Evolutionary conservation across 495 filamentous ascomycete genomes (phyloP), one percentile per base, ranked within the genome.

Genomic region (Penicillium robsamsonii): DNA sequence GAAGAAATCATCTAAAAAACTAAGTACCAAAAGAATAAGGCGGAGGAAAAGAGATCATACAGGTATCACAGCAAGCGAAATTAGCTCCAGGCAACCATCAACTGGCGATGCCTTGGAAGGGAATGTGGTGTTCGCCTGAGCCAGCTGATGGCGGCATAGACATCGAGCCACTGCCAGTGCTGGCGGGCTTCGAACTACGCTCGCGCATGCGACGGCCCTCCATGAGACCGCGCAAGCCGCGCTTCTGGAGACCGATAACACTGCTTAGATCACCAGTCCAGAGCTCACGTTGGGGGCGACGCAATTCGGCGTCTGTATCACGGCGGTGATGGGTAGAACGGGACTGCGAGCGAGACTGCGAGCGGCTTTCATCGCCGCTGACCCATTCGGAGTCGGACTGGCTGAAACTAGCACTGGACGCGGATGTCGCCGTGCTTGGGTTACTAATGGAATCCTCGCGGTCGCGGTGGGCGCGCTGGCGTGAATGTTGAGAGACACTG

Each of bases 241-340:
- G 79, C 75, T 97, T 98, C 77, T 98, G 94, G 54, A 98, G 63
- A 0, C 94, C 94, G 55, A 98, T 95, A n/a, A 97, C 93, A 48
- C 89, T 89, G 70, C 91, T 96, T 27, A 96, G 62, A 65, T 92
- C 87, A 12, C 93, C 87, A 12, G 76, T 81, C 92, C 92, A 96
- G 20, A 93, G 77, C 62, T 91, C 88, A 41, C 66, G 62, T 46
- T 70, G 61, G 11, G 66, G 63, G 9, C 63, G 63, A 35, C 57
- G 55, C 27, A 67, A n/a, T 17, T 63, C 62, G 6, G 64, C 60
- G 50, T 76, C 70, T 2, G 74, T 75, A 44, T 66, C 69, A 25
- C 74, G 70, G 27, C 71, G 68, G 35, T 61, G 62, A 40, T 67
- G 63, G 13, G 50, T 31, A 15, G 58, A 44, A 33, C 58, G 60